Evolutionary conservation across 257 asterid genomes (phyloP), one percentile per base, ranked within the genome.

Genomic region (Striga asiatica): DNA sequence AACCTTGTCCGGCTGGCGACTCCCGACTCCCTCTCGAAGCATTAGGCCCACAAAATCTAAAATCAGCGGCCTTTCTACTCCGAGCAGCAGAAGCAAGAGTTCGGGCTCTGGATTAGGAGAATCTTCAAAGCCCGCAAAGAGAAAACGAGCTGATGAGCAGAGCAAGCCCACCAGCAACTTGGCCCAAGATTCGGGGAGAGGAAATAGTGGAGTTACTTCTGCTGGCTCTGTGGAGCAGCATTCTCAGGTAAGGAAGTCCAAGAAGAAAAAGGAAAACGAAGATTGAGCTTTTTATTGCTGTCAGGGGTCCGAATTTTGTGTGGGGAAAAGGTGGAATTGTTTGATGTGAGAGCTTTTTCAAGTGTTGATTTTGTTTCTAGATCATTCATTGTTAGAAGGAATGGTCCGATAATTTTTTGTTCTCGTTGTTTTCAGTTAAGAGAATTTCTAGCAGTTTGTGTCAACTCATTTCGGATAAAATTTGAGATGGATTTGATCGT

Each of bases 121-220:
- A 2, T 4, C 50, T 6, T 60, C 25, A 8, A 76, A 64, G 58
- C 31, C 68, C 43, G 29, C 60, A 10, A 72, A 77, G 74, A 65
- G 61, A 57, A 77, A 66, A 48, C 74, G 57, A 3, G 45, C 11
- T n/a, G 69, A 57, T 6, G 77, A 58, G 50, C 60, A 60, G 51
- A 52, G 61, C 12, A 68, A 55, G 61, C 48, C 77, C 43, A 23
- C 35, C 19, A 59, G 53, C 17, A 73, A 54, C 42, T 73, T 79
- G 23, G 10, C 50, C n/a, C 66, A 62, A 52, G 74, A 67, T 56
- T 77, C 82, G 3, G 78, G 71, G 21, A 75, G 39, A 55, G 78
- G 72, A 46, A 60, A 23, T 13, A 77, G 80, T 39, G 68, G 53
- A 2, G 72, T 72, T 51, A 64, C 78, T 16, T 58, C 76, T 27